A percentile compares a stretch with the other conserved stretches of the same genome.
Conservation (phyloP, 306 rosid species). For the Canavalia gladiata region DNA sequence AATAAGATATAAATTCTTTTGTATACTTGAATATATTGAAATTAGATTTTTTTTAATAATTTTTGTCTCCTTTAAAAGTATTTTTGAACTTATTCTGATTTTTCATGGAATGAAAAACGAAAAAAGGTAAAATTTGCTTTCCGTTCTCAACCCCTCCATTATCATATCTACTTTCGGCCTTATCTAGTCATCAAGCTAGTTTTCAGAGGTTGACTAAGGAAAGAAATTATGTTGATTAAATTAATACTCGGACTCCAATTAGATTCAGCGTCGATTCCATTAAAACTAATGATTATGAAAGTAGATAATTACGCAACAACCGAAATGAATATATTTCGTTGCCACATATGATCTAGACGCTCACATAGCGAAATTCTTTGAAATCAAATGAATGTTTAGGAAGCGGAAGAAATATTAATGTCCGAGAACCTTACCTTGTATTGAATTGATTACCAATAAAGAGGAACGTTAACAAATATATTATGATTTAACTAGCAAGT, state of each 20-base stretch:
- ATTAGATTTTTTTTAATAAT: too few species aligned
- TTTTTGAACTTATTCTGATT: too few species aligned
- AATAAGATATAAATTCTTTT: too few species aligned
- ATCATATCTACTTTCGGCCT: background rate
- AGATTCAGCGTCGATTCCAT: background rate
- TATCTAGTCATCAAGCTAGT: background rate
- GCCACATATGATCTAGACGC: conserved; percentile 27
- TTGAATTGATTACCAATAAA: background rate
- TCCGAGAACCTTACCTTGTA: background rate
- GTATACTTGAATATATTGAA: too few species aligned
- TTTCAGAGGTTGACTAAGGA: background rate
- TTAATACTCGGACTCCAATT: background rate
- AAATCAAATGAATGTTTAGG: background rate
- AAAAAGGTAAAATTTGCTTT: too few species aligned
- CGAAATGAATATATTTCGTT: background rate
- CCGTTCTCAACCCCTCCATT: too few species aligned
- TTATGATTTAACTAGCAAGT: too few species aligned
- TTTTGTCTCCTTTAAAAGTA: too few species aligned
- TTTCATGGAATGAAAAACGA: too few species aligned
- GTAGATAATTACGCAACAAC: background rate
- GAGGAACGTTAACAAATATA: background rate
- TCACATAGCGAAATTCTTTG: background rate
- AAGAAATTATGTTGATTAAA: conserved; percentile 5
- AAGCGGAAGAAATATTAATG: background rate
- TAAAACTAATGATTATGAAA: background rate